Evolutionary conservation across 495 filamentous ascomycete species (phyloP), one percentile per base, ranked within the genome.

Genomic region (Lentithecium fluviatile): DNA sequence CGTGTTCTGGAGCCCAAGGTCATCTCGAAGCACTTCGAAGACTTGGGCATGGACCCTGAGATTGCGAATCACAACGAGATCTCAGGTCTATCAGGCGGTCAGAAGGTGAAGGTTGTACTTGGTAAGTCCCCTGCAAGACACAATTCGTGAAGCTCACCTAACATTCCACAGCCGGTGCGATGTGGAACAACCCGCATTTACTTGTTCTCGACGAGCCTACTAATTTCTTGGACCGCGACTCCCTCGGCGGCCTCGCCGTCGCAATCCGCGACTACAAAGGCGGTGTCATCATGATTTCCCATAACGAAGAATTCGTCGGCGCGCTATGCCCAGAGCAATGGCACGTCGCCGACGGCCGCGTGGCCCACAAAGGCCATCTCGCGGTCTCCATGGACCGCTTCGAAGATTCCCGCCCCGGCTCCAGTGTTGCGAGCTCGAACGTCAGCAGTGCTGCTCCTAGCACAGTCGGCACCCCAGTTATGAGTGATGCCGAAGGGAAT

Each of bases 41-140:
- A 98, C 61, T 80, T 97, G 38, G 94, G 94, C 32, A 82, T 98
- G 43, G 94, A 97, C 71, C 92, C 94, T 1, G 94, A 98, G 67
- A 96, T 98, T 70, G 94, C 94, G 60, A 95, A 95, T 76, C 95
- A 98, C 83, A 98, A 96, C 74, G 85, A 96, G 74, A 98, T 98
- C 70, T 92, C 91, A 46, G 95, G 94, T 70, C 80, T 98, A 4
- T 97, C 92, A 5, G 94, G 94, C 76, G 94, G 94, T n/a, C 94
- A 98, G 73, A 98, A 98, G 77, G 94, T 98, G 76, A 98, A 98
- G 82, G 94, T 98, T 45, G 94, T 98, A 47, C 83, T 98, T 46
- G 93, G 94, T n/a, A 59, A 52, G 61, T 54, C 2, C 24, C 42
- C 11, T 23, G 42, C 17, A 2, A 8, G 47, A 5, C 11, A 23